These are phyloP conservation scores for Cicer pinnatifidum DNA, from an alignment of 306 rosid genomes.

Conservation along the genomic window DNA sequence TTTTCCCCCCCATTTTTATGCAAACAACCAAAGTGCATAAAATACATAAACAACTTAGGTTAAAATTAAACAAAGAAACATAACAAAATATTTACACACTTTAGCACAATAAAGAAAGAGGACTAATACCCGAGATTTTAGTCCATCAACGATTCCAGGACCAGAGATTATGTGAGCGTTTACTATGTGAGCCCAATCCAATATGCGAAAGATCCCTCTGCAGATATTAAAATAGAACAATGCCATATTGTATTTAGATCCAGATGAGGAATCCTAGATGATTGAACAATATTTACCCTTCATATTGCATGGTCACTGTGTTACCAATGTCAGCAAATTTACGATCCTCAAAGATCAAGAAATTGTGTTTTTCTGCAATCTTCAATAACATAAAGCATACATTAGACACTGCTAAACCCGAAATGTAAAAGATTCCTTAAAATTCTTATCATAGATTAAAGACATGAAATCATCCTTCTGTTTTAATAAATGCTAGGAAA, in stretches of 20 bases:
- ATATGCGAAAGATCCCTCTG: conserved; percentile 86
- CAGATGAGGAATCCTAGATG: conserved; percentile 1
- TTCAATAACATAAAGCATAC: conserved; percentile 47
- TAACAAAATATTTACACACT: too few species aligned
- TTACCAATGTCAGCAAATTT: conserved; percentile 96
- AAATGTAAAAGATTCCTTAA: conserved; percentile 23
- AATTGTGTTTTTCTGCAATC: conserved; percentile 88
- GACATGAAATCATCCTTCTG: conserved; percentile 11
- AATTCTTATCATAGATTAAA: conserved; percentile 13
- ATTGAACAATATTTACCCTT: conserved; percentile 61
- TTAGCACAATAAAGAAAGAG: too few species aligned
- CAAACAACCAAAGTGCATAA: too few species aligned
- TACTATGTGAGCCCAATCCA: conserved; percentile 94
- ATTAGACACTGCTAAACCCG: conserved; percentile 39
- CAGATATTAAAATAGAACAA: conserved; percentile 40
- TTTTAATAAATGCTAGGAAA: conserved; percentile 14
- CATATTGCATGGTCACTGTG: conserved; percentile 94
- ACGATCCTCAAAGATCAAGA: conserved; percentile 93
- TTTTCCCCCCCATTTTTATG: too few species aligned
- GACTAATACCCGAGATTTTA: conserved; percentile 49
- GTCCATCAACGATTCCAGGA: conserved; percentile 91
- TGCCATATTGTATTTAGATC: conserved; percentile 17
- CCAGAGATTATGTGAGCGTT: conserved; percentile 96
- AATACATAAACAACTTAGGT: too few species aligned
- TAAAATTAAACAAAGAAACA: too few species aligned